Evolutionary conservation across 2,329 filamentous ascomycete genomes (phyloP), one percentile per base, ranked within the genome.

Genomic region (Scedosporium apiospermum): DNA sequence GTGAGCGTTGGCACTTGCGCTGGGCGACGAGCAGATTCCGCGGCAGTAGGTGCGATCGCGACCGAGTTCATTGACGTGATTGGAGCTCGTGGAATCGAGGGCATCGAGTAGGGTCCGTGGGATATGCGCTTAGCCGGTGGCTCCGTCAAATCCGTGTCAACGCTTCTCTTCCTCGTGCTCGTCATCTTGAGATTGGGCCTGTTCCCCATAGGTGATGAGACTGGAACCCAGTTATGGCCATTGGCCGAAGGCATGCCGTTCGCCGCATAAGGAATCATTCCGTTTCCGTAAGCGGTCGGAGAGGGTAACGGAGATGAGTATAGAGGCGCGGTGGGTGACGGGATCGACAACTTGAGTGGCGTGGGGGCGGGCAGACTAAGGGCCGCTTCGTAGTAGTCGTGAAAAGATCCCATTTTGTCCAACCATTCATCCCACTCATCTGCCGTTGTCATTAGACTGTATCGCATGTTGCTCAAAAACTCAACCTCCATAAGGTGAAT

Each of bases 401-500:
- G 87, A 71, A 97, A 97, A 67, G 88, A 88, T 61, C 88, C 84
- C 62, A 98, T 80, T 73, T 92, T 92, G 65, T 81, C 78, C 69
- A 97, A 87, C 95, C 95, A 98, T 62, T 87, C 83, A 58, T 86
- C 82, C 95, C 95, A 99, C 72, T 96, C 85, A 61, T 86, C 82
- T 71, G 91, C 88, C 3, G 93, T 96, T 3, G 91, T 91, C 71
- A 93, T 87, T 6, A 99, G 80, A 69, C 91, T 92, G 76, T 98
- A 99, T 70, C 93, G 87, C 88, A 99, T 96, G 75, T 98, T 98
- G 79, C 93, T 97, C 66, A 99, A 80, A 69, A 99, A 99, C 74
- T 99, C 95, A n/a, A 99, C 95, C 74, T 99, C 95, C 95, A 99
- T 99, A 55, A 97, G 89, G 73, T 99, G 95, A 60, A 99, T 96